Base-by-base conservation (phyloP, 192 early-diverging fungal genomes). In the Podila minutissima region DNA sequence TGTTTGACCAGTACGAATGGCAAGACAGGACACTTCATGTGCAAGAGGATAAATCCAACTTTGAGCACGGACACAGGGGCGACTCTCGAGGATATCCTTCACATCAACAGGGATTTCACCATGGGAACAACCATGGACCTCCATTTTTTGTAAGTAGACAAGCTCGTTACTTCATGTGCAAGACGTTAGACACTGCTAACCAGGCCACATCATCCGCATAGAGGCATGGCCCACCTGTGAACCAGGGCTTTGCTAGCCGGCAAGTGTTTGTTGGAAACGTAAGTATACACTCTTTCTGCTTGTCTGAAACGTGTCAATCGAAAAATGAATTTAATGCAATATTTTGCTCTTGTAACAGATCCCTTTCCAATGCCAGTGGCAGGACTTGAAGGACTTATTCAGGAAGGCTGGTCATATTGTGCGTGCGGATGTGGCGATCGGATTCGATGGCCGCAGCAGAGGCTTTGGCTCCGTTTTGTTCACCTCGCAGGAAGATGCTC, bases 311-410 rank as follows among this genome's bases (percentile, higher is more conserved):
- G 11, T 3, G 3, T 57, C 2, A 3, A 35, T 22, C 5, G 10
- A 33, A 12, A 19, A 5, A 38, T 13, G 28, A 22, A 63, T 72
- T 59, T 82, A 46, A 66, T 65, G 15, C 5, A 22, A 46, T 17
- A 61, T 71, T 5, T 57, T 29, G 0, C 58, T 48, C 59, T 32
- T 51, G 38, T 31, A 11, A 67, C 67, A 88, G 87, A 83, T 95
- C 24, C 90, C 92, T 15, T 94, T 91, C 71, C 87, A 85, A 62
- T 90, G 91, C 53, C 90, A 93, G 65, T 94, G 93, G 94, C 91
- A 94, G 66, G 94, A 95, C 64, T 82, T 95, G 31, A 95, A 95
- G 83, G 92, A 94, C 75, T 84, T 92, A 41, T 94, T 95, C 78
- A 86, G 91, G 31, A 84, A 88, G 66, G 85, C 87, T 32, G 93